A percentile compares a stretch with the other conserved stretches of the same genome.
phyloP scores from a whole-genome alignment of 2,329 filamentous ascomycete genomes.

The Cercospora nicotianae region DNA sequence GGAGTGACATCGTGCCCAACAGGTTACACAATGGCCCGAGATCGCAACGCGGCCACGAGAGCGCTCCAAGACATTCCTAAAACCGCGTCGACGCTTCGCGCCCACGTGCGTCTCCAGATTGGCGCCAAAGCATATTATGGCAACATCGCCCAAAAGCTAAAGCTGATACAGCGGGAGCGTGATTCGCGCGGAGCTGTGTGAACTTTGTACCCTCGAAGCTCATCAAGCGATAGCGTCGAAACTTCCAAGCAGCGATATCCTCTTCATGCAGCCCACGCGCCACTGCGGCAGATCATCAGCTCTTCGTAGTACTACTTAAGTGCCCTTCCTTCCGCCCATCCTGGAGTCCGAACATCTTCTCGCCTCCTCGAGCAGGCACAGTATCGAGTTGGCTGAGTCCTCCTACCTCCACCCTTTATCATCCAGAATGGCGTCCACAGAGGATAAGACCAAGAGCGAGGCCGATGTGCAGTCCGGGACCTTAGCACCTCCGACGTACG shows the following conservation, averaged over 20 bases:
- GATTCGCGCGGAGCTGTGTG: background rate
- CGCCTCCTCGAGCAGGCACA: slow-evolving; percentile 21
- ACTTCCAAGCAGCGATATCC: background rate
- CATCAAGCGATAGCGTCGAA: background rate
- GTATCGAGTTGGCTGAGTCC: slow-evolving; percentile 19
- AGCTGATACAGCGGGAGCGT: background rate
- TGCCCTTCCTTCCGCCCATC: slow-evolving; percentile 5
- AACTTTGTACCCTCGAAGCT: background rate
- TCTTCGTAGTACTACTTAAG: background rate
- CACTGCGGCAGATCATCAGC: slow-evolving; percentile 8
- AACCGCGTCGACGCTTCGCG: background rate
- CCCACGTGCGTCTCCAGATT: slow-evolving; percentile 3
- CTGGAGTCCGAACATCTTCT: slow-evolving; percentile 21
- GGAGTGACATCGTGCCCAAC: background rate
- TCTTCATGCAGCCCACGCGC: slow-evolving; percentile 5
- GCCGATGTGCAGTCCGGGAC: background rate
- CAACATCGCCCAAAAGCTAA: background rate
- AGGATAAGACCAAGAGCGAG: slow-evolving; percentile 24
- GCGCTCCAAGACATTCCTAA: background rate
- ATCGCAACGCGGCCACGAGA: background rate
- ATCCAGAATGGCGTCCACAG: slow-evolving; percentile 20
- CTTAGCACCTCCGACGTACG: slow-evolving; percentile 12
- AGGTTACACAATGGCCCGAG: background rate
- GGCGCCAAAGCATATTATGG: slow-evolving; percentile 2
- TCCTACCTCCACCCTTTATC: background rate